Conservation (phyloP, 768 basidiomycete species). For the Nevesoporus exiguus region DNA sequence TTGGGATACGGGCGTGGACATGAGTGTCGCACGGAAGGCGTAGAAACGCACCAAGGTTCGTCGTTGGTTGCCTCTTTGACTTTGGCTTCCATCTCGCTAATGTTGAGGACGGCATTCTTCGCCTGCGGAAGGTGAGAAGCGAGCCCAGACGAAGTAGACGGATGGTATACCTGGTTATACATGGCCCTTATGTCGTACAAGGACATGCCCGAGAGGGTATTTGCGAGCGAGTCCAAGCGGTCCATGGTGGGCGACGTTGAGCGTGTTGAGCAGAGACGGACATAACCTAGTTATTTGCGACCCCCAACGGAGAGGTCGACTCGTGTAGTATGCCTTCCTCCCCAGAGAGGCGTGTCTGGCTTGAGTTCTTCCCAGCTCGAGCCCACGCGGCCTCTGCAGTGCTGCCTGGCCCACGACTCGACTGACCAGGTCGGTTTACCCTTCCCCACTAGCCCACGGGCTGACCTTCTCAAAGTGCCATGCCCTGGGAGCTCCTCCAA, state of each 20-base stretch:
- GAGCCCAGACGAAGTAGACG: neutral
- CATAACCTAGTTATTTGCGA: conserved; percentile 6
- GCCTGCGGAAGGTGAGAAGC: conserved; percentile 50
- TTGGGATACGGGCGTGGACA: conserved; percentile 31
- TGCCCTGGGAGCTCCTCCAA: conserved; percentile 31
- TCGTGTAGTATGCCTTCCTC: neutral
- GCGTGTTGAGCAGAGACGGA: neutral
- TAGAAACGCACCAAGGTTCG: conserved; percentile 84
- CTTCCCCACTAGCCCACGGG: neutral
- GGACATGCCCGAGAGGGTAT: conserved; percentile 74
- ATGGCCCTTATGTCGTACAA: conserved; percentile 92
- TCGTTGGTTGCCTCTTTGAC: conserved; percentile 97
- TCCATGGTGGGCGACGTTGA: conserved; percentile 56
- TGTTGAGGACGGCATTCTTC: conserved; percentile 93
- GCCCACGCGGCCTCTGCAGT: conserved; percentile 1
- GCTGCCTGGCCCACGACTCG: too few relatives aligned
- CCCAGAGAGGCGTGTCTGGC: neutral
- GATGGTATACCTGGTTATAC: conserved; percentile 78
- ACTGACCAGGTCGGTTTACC: conserved; percentile 1
- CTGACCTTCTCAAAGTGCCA: conserved; percentile 5
- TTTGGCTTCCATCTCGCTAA: conserved; percentile 96
- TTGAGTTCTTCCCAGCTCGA: neutral
- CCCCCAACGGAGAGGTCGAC: conserved; percentile 27
- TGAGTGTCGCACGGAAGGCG: neutral
- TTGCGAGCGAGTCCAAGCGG: conserved; percentile 70